These are phyloP conservation scores for Globisporangium heterothallicum DNA, from an alignment of 352 stramenopile species.

Conservation along the genomic window DNA sequence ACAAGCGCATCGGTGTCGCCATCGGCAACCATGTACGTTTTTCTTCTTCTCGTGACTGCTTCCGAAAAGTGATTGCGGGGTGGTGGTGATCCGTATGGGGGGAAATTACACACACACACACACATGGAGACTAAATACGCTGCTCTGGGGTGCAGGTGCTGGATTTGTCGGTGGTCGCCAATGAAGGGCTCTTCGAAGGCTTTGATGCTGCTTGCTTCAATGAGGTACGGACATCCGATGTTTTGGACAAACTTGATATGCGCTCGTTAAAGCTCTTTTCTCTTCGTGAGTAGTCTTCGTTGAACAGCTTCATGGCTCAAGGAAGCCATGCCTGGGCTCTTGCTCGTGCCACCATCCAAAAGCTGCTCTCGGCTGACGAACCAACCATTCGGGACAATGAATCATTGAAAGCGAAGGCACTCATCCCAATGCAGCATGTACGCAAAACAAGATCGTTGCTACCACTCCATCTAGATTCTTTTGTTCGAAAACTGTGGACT, in stretches of 20 bases:
- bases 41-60: not conserved
- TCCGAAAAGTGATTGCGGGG: not conserved
- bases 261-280: constrained; percentile 27
- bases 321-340: constrained; percentile 82
- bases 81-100: not conserved
- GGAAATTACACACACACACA: not conserved
- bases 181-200: constrained; percentile 86
- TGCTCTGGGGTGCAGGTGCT: constrained; percentile 40
- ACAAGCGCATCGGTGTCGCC: constrained; percentile 74
- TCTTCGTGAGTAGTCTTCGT: constrained; percentile 40
- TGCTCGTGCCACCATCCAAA: constrained; percentile 82
- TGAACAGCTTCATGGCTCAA: constrained; percentile 94
- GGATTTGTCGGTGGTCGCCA: constrained; percentile 86
- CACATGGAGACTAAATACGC: too few relatives aligned
- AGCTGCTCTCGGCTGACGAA: constrained; percentile 75
- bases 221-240: constrained; percentile 23
- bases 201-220: constrained; percentile 76
- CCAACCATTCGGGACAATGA: constrained; percentile 78
- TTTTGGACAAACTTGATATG: not conserved
- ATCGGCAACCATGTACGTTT: constrained; percentile 72
- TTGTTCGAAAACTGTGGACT: too few relatives aligned
- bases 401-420: constrained; percentile 56
- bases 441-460: too few relatives aligned
- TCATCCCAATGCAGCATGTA: constrained; percentile 74
- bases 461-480: too few relatives aligned